phyloP scores from a whole-genome alignment of 2,329 filamentous ascomycete genomes.

The Trichophaea hybrida region DNA sequence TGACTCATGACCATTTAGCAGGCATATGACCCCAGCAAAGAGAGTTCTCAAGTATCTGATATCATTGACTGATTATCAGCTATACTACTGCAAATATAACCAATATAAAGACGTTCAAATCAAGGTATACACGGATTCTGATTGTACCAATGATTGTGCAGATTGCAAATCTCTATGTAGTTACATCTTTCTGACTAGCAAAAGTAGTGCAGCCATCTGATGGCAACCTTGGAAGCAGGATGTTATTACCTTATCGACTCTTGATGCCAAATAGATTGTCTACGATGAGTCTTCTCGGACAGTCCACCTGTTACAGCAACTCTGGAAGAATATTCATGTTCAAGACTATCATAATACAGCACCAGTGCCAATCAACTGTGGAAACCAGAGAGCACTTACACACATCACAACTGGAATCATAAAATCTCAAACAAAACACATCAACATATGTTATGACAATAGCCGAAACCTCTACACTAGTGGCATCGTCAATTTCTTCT shows the following conservation, averaged over 20 bases:
- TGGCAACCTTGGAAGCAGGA: conserved; percentile 25
- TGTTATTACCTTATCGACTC: conserved; percentile 22
- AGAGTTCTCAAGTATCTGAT: conserved; percentile 6
- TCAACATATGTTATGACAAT: too few relatives aligned
- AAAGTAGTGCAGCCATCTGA: conserved; percentile 24
- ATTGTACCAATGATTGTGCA: conserved; percentile 20
- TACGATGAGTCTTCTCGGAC: background rate
- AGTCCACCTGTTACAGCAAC: background rate
- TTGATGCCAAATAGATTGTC: conserved; percentile 25
- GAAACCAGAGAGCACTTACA: too few relatives aligned
- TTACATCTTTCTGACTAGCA: conserved; percentile 25
- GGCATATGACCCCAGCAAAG: conserved; percentile 7
- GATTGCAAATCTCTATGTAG: conserved; percentile 25
- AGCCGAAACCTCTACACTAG: too few relatives aligned
- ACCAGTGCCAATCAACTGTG: too few relatives aligned
- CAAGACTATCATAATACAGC: too few relatives aligned
- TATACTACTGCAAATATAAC: too few relatives aligned
- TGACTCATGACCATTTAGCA: too few relatives aligned
- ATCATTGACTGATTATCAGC: too few relatives aligned
- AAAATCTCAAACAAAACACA: too few relatives aligned
- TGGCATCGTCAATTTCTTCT: too few relatives aligned
- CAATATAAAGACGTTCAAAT: too few relatives aligned
- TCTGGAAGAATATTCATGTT: background rate
- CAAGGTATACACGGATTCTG: conserved; percentile 22
- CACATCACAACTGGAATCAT: too few relatives aligned